Evolutionary conservation across 441 rosid genomes (phyloP).

Genomic region (Daphne laureola): DNA sequence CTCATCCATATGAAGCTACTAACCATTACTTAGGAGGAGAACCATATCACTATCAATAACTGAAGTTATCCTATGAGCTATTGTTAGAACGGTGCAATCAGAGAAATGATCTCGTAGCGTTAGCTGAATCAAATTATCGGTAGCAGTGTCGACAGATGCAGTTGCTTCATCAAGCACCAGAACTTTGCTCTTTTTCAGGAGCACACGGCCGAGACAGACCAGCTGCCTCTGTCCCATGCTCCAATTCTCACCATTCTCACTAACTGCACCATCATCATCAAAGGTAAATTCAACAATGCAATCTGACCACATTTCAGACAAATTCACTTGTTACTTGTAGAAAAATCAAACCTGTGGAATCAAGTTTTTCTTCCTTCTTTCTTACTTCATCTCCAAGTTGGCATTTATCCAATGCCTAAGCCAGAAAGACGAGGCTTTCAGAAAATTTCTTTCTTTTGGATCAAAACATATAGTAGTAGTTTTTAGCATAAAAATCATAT

Average conservation of each 20-base stretch:
- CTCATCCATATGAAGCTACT: constrained; percentile 9
- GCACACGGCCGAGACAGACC: constrained; percentile 80
- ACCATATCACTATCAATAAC: constrained; percentile 41
- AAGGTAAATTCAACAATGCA: not conserved
- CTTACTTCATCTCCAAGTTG: constrained; percentile 84
- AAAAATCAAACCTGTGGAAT: constrained; percentile 41
- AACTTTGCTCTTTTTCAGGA: constrained; percentile 69
- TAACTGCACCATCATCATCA: constrained; percentile 35
- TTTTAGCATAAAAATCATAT: not conserved
- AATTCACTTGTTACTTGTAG: not conserved
- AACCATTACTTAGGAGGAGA: constrained; percentile 44
- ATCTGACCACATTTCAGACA: not conserved
- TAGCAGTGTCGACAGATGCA: constrained; percentile 45
- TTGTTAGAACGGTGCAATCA: constrained; percentile 35
- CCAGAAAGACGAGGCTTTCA: too few relatives aligned
- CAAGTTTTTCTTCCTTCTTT: constrained; percentile 67
- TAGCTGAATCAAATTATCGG: constrained; percentile 30
- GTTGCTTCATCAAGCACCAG: constrained; percentile 95
- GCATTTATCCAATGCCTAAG: constrained; percentile 79
- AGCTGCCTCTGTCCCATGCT: constrained; percentile 94
- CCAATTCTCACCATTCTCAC: constrained; percentile 91
- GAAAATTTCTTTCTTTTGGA: too few relatives aligned
- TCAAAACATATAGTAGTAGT: too few relatives aligned
- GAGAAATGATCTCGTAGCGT: constrained; percentile 30
- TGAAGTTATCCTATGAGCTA: constrained; percentile 44